Evolutionary conservation across 1,284 basidiomycete genomes (phyloP).

Genomic region (Blastosporella zonata): DNA sequence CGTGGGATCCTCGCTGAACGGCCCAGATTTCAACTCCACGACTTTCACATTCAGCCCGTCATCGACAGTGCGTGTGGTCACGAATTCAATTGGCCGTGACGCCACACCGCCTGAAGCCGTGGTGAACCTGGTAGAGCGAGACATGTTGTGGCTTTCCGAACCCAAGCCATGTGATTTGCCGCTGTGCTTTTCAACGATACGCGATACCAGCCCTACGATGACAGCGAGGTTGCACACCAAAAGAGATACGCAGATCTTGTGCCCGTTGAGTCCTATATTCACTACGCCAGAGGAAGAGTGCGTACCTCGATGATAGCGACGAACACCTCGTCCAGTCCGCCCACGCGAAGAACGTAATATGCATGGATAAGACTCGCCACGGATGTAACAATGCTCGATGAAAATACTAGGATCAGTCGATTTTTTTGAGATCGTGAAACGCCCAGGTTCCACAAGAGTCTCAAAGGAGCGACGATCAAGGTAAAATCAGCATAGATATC

Average conservation of each 20-base stretch:
- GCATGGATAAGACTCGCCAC: slow-evolving; percentile 17
- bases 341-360: slow-evolving; percentile 15
- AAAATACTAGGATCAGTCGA: slow-evolving; percentile 17
- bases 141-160: slow-evolving; percentile 5
- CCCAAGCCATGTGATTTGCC: background rate
- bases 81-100: background rate
- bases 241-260: slow-evolving; percentile 9
- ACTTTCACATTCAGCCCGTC: background rate
- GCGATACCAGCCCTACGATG: slow-evolving; percentile 5
- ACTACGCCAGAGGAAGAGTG: background rate
- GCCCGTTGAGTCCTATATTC: background rate
- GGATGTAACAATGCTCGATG: slow-evolving; percentile 16
- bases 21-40: background rate
- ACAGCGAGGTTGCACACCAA: slow-evolving; percentile 10
- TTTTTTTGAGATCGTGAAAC: slow-evolving; percentile 11
- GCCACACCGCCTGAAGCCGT: background rate
- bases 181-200: slow-evolving; percentile 1
- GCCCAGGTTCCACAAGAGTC: slow-evolving; percentile 17
- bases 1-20: background rate
- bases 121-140: slow-evolving; percentile 1
- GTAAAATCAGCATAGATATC: slow-evolving; percentile 17
- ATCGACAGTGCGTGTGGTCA: background rate
- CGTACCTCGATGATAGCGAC: background rate
- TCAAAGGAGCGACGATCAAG: slow-evolving; percentile 14
- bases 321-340: slow-evolving; percentile 14